These are phyloP conservation scores for Ulota crispa DNA, from an alignment of 225 moss, liverwort and hornwort genomes.

Conservation along the genomic window DNA sequence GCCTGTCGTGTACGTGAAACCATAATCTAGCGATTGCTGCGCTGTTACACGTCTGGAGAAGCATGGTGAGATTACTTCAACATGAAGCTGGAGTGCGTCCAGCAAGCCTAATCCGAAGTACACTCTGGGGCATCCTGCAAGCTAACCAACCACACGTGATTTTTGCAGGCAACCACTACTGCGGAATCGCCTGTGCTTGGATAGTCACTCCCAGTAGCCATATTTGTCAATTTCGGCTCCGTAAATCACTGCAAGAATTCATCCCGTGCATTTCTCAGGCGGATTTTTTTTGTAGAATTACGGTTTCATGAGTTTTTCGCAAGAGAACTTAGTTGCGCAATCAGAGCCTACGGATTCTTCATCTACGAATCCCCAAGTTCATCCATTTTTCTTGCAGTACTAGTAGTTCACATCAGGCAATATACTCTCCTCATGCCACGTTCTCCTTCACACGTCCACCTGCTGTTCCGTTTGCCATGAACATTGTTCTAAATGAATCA, in stretches of 20 bases:
- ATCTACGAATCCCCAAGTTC: too few species aligned
- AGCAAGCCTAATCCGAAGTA: neutral
- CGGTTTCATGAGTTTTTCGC: too few species aligned
- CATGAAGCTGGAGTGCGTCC: slow-evolving; percentile 10
- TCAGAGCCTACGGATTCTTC: too few species aligned
- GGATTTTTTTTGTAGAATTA: too few species aligned
- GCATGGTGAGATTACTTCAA: slow-evolving; percentile 15
- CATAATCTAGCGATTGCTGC: slow-evolving; percentile 24
- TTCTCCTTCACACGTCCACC: too few species aligned
- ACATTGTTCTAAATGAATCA: too few species aligned
- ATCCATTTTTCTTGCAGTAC: too few species aligned
- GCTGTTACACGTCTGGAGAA: slow-evolving; percentile 28
- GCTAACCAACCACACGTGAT: neutral
- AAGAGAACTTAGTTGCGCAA: too few species aligned
- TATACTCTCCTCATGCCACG: too few species aligned
- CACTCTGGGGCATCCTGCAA: neutral
- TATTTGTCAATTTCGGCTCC: neutral
- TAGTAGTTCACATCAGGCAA: too few species aligned
- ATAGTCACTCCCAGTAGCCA: neutral
- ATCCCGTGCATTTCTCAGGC: too few species aligned
- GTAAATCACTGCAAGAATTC: neutral
- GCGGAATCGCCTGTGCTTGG: neutral
- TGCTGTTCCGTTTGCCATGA: too few species aligned
- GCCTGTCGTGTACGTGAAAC: neutral
- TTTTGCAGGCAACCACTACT: neutral